These are phyloP conservation scores for Juglanconis oblonga DNA, from an alignment of 2,329 filamentous ascomycete genomes.

Conservation along the genomic window DNA sequence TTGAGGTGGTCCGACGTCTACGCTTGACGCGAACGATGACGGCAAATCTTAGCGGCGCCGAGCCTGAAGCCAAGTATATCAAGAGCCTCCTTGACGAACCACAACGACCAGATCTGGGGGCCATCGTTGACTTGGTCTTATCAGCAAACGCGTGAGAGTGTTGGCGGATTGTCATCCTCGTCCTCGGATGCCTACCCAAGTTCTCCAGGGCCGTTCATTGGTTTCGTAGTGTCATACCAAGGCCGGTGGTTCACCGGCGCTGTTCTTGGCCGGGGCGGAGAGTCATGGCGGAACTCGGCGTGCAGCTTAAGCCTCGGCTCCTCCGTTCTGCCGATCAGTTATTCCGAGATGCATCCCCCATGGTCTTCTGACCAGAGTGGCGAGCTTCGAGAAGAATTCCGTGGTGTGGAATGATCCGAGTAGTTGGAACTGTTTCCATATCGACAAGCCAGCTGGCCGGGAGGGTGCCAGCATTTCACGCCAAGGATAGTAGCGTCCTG, in stretches of 20 bases:
- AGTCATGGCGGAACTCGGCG: slow-evolving; percentile 11
- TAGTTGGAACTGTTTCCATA: no score
- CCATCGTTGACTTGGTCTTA: background rate
- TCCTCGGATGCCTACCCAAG: background rate
- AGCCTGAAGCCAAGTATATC: slow-evolving; percentile 13
- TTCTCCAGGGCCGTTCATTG: background rate
- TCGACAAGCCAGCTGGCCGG: no score
- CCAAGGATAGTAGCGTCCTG: no score
- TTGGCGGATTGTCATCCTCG: background rate
- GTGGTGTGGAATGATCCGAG: no score
- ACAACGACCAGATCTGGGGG: background rate
- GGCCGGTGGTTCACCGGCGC: slow-evolving; percentile 6
- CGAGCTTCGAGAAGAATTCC: no score
- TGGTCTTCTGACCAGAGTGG: no score
- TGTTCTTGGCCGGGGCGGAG: slow-evolving; percentile 9
- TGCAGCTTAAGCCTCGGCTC: slow-evolving; percentile 1
- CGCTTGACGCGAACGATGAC: slow-evolving; percentile 4
- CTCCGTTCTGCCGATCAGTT: background rate
- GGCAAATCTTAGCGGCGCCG: slow-evolving; percentile 13
- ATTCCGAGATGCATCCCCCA: no score
- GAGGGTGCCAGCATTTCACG: no score
- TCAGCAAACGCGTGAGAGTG: background rate
- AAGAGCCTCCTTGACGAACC: background rate
- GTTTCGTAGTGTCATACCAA: slow-evolving; percentile 9
- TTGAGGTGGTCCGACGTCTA: background rate